Conservation (phyloP, 1,284 basidiomycete species). For the Sphagnurus paluster region DNA sequence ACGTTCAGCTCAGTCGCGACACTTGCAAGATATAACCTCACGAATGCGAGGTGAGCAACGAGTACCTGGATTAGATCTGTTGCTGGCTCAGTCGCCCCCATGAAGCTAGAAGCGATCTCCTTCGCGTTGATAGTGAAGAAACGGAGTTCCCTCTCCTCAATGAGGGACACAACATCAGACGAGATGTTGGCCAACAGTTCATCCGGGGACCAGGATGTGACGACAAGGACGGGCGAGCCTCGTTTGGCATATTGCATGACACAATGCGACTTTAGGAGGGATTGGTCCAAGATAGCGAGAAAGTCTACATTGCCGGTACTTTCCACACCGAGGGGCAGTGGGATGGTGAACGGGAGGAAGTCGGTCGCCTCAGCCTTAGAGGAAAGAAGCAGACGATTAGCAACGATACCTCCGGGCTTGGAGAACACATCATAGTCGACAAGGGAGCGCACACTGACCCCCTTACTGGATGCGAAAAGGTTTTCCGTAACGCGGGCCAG, state of each 20-base stretch:
- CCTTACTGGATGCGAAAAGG: constrained; percentile 52
- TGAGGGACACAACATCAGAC: constrained; percentile 37
- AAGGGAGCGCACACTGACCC: constrained; percentile 57
- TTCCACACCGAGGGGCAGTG: constrained; percentile 50
- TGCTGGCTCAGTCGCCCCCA: constrained; percentile 30
- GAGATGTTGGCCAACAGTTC: constrained; percentile 63
- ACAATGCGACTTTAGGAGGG: constrained; percentile 66
- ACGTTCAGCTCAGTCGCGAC: constrained; percentile 55
- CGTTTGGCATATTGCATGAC: constrained; percentile 58
- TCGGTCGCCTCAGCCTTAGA: constrained; percentile 36
- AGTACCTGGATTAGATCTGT: constrained; percentile 50
- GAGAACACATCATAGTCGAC: constrained; percentile 71
- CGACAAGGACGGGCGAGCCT: constrained; percentile 58
- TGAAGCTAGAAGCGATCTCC: constrained; percentile 37
- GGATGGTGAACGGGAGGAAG: constrained; percentile 48
- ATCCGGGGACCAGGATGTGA: constrained; percentile 59
- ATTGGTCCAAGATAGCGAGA: constrained; percentile 68
- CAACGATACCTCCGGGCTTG: constrained; percentile 63
- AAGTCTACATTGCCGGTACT: constrained; percentile 60
- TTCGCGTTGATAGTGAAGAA: constrained; percentile 62
- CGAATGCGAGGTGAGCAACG: constrained; percentile 62
- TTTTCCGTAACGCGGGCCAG: constrained; percentile 57
- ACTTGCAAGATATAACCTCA: constrained; percentile 70
- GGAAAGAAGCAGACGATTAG: constrained; percentile 60
- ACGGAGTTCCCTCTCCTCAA: constrained; percentile 50